Evolutionary conservation across 495 filamentous ascomycete genomes (phyloP), one percentile per base, ranked within the genome.

Genomic region (Aspergillus diversus): DNA sequence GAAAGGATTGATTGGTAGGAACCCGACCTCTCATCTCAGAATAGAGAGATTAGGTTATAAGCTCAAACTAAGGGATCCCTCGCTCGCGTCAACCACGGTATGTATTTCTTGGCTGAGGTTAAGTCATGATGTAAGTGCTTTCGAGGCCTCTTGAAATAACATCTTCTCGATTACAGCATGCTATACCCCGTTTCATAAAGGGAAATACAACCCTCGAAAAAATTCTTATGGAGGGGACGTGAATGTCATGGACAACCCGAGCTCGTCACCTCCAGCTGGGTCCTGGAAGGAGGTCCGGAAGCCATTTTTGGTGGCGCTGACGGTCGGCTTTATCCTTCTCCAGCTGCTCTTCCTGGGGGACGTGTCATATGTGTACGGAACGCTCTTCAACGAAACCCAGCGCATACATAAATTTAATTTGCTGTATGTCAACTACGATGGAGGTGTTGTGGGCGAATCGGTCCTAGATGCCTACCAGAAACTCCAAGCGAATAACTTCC

Each of bases 341-440:
- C 49, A 55, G 49, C 48, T 61, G 8, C 34, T 47, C 2, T 54
- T 46, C 27, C 59, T 54, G 8, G 59, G 32, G 1, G 39, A 55
- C 33, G 9, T 54, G 32, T 46, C 33, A 11, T 61, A 54, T 9
- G 32, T 61, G 48, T 43, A 61, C n/a, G 48, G 15, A 33, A 54
- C 49, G 11, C 58, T 33, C 15, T 54, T 32, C 12, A 8, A 16
- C 9, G 33, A 53, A 12, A 31, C 8, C 0, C 15, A 54, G 21
- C 58, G 49, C 37, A 33, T 53, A 34, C 59, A 61, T 31, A 53
- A 61, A 4, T 39, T 54, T 21, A 61, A 61, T 31, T 8, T 55
- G 0, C 33, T 60, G 17, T 76, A 73, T 63, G 74, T 82, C 16
- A 78, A 82, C 66, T 81, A 81, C 50, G 81, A 81, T 58, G 76